Conservation (phyloP, 805 yeast species). For the Candida quercuum region DNA sequence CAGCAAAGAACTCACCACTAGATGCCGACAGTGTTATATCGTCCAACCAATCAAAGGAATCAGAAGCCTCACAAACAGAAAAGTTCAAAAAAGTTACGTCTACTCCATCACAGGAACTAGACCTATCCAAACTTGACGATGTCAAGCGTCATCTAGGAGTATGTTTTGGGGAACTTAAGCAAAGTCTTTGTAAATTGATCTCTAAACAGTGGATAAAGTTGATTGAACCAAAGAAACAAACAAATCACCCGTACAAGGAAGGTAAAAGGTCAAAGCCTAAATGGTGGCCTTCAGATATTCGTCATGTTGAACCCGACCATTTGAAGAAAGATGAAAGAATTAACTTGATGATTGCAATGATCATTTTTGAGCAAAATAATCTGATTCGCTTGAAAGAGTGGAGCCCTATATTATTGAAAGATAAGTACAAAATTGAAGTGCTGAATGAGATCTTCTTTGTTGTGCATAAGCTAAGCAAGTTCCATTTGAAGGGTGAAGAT, state of each 20-base stretch:
- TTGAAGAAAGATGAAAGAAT: constrained; percentile 54
- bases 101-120: no score
- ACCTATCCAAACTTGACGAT: no score
- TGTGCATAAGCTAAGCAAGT: not conserved
- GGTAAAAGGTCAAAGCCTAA: constrained; percentile 46
- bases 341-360: constrained; percentile 38
- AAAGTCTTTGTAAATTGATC: constrained; percentile 53
- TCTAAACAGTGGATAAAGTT: constrained; percentile 65
- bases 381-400: constrained; percentile 2
- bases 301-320: constrained; percentile 74
- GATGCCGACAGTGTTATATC: no score
- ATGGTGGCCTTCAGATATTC: constrained; percentile 66
- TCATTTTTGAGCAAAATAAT: constrained; percentile 17
- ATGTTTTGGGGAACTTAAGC: no score
- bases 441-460: constrained; percentile 13
- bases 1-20: no score
- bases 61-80: no score
- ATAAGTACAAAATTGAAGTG: constrained; percentile 4
- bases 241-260: constrained; percentile 53
- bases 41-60: no score
- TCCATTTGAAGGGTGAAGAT: no score
- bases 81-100: no score
- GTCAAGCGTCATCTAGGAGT: no score
- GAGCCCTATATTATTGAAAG: not conserved
- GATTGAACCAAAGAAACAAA: constrained; percentile 64